These are phyloP conservation scores for Ophiostoma sp. DNA, from an alignment of 2,329 filamentous ascomycete species.

Conservation along the genomic window DNA sequence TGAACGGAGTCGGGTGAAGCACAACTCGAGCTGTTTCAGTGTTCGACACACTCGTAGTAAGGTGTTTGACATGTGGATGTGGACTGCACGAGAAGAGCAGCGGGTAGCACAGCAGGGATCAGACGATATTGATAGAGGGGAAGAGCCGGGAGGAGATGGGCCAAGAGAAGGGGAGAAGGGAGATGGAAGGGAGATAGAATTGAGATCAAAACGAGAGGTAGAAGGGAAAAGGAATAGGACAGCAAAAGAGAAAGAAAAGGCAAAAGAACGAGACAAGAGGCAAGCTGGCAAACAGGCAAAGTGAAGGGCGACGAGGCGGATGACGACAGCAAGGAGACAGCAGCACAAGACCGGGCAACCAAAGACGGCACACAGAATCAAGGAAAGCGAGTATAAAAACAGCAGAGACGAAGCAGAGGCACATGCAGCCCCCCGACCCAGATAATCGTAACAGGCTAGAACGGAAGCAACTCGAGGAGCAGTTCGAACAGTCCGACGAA, in stretches of 20 bases:
- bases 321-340: not conserved
- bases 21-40: conserved; percentile 26
- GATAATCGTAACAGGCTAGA: no score
- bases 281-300: no score
- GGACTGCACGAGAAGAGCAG: not conserved
- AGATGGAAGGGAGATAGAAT: not conserved
- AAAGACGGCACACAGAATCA: not conserved
- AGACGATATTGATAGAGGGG: not conserved
- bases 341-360: not conserved
- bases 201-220: not conserved
- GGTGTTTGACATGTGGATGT: not conserved
- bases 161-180: not conserved
- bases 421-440: no score
- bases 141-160: not conserved
- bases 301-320: no score
- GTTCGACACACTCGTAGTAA: conserved; percentile 17
- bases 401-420: conserved; percentile 10
- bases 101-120: not conserved
- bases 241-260: not conserved
- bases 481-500: not conserved
- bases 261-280: not conserved
- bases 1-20: conserved; percentile 23
- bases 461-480: not conserved
- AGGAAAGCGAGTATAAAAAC: not conserved
- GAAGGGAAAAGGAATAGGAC: not conserved